Conservation (phyloP, 1,284 basidiomycete genomes). For the Anthracocystis setariae region DNA sequence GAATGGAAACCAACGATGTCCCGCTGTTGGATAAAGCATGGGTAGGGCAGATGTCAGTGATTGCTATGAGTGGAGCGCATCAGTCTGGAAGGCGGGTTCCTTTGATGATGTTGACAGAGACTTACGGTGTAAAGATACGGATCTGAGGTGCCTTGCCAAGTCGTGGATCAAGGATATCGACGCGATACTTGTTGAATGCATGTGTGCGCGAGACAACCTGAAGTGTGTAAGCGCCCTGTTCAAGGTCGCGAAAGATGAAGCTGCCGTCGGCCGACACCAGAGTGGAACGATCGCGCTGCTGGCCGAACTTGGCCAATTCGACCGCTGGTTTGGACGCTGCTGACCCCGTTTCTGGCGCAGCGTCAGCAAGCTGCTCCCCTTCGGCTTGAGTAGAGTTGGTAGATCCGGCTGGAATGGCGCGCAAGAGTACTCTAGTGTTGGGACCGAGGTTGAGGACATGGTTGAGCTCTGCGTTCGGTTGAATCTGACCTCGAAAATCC, state of each 20-base stretch:
- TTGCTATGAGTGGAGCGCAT: no score
- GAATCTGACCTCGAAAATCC: constrained; percentile 52
- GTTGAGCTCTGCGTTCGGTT: constrained; percentile 39
- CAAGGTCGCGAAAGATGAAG: constrained; percentile 49
- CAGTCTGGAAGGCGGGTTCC: no score
- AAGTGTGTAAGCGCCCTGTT: constrained; percentile 47
- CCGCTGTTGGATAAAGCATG: constrained; percentile 13
- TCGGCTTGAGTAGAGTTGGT: neutral
- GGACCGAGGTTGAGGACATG: constrained; percentile 42
- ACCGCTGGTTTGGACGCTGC: neutral
- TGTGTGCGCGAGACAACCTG: constrained; percentile 37
- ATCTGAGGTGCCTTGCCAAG: constrained; percentile 39
- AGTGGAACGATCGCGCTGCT: constrained; percentile 37
- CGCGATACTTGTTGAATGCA: constrained; percentile 41
- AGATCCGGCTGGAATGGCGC: constrained; percentile 24
- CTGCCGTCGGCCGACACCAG: constrained; percentile 42
- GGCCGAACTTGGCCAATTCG: constrained; percentile 24
- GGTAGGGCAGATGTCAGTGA: no score
- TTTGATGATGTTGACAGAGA: neutral
- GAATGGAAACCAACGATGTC: constrained; percentile 35
- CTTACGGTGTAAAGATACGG: constrained; percentile 45
- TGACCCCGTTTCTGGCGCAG: neutral
- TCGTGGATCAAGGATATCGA: constrained; percentile 33
- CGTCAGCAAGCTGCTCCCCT: neutral
- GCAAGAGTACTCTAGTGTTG: constrained; percentile 35